Conservation (phyloP, 148 eudicot species). For the Vaccinium vitisidaea region DNA sequence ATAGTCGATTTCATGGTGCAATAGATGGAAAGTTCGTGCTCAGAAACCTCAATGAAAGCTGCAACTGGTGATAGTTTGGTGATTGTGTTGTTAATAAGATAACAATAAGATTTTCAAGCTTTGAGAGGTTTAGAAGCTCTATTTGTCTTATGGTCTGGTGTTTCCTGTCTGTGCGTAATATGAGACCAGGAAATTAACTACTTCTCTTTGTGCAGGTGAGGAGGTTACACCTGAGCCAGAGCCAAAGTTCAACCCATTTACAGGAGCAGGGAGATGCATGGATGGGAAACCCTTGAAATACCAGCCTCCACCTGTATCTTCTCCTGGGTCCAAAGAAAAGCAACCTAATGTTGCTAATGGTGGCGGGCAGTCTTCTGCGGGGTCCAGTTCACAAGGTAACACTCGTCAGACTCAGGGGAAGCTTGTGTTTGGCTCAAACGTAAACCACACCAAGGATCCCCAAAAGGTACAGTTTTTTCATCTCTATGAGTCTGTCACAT, state of each 20-base stretch:
- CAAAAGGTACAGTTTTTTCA: constrained; percentile 45
- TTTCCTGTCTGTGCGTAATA: not conserved
- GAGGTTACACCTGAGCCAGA: constrained; percentile 58
- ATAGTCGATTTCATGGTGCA: not conserved
- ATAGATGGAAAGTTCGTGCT: not conserved
- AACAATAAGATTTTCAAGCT: not conserved
- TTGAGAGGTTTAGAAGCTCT: not conserved
- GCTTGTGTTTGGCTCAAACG: constrained; percentile 82
- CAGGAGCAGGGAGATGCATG: constrained; percentile 69
- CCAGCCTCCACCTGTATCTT: constrained; percentile 43
- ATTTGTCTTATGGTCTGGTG: not conserved
- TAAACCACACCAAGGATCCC: constrained; percentile 37
- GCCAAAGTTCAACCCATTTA: constrained; percentile 84
- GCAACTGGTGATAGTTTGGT: not conserved
- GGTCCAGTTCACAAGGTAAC: constrained; percentile 61
- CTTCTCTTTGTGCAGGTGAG: constrained; percentile 35
- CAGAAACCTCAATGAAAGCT: not conserved
- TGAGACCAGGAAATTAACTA: not conserved
- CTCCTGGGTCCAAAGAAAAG: constrained; percentile 55
- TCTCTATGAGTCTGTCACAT: not conserved
- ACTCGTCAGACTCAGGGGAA: constrained; percentile 77
- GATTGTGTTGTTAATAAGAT: constrained; percentile 6
- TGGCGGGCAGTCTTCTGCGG: constrained; percentile 37
- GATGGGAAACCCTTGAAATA: constrained; percentile 67
- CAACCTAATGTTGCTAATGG: constrained; percentile 37